phyloP scores from a whole-genome alignment of 202 grass and related monocot species.

The Carex arenaria region DNA sequence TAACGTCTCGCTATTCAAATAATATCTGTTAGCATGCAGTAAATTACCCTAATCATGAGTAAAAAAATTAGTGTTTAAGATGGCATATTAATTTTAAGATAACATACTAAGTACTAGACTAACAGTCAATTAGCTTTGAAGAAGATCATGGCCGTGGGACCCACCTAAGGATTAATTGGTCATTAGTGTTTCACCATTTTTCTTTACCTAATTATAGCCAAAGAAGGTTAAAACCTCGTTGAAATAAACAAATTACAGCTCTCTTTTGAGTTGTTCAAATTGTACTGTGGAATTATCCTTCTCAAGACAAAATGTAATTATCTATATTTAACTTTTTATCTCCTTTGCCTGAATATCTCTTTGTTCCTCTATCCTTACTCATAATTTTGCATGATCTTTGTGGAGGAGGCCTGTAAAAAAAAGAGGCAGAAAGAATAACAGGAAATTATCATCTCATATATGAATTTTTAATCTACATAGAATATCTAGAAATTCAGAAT shows the following conservation, averaged over 20 bases:
- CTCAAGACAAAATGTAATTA: background rate
- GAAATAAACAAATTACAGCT: constrained; percentile 5
- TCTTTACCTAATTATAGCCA: constrained; percentile 11
- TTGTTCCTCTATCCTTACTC: constrained; percentile 6
- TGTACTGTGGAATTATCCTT: constrained; percentile 1
- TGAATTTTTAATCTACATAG: background rate
- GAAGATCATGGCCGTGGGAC: background rate
- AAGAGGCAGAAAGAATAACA: background rate
- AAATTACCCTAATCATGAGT: background rate
- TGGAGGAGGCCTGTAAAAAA: background rate
- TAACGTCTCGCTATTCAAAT: background rate
- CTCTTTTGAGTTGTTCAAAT: constrained; percentile 13
- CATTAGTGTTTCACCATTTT: background rate
- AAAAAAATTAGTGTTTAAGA: background rate
- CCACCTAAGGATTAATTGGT: background rate
- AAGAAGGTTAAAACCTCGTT: constrained; percentile 7
- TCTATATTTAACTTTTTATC: constrained; percentile 24
- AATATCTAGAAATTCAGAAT: background rate
- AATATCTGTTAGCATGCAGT: background rate
- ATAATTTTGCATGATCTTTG: background rate
- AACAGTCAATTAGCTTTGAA: constrained; percentile 7
- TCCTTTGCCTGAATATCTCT: background rate
- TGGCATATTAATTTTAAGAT: background rate
- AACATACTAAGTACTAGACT: background rate
- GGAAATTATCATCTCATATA: background rate